A percentile compares a stretch with the other conserved stretches of the same genome.
Evolutionary conservation across 2,329 filamentous ascomycete species (phyloP).

Genomic region (Paecilomyces variotii): DNA sequence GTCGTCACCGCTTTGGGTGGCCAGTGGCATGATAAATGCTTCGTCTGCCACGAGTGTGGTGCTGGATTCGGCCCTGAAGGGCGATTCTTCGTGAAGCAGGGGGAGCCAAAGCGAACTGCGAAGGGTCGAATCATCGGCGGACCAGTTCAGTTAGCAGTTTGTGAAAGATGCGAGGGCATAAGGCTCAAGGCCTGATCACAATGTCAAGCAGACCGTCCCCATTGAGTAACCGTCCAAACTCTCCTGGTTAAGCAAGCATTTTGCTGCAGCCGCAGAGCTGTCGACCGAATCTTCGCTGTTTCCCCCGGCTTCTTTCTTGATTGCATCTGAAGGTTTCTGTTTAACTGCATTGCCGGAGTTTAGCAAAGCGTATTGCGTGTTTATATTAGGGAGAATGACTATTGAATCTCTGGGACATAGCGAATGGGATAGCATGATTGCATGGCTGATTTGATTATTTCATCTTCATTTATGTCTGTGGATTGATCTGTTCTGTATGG

Average conservation of each 20-base stretch:
- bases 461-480: not conserved
- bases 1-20: slow-evolving; percentile 82
- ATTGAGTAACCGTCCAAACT: not conserved
- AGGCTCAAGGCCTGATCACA: slow-evolving; percentile 49
- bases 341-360: not conserved
- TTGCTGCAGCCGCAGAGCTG: not conserved
- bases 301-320: not conserved
- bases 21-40: slow-evolving; percentile 92
- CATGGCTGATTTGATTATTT: not conserved
- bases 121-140: slow-evolving; percentile 41
- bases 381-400: not conserved
- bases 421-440: not conserved
- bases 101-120: slow-evolving; percentile 37
- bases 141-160: slow-evolving; percentile 51
- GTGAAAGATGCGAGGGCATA: slow-evolving; percentile 54
- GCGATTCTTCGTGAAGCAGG: slow-evolving; percentile 54
- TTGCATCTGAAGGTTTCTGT: not conserved
- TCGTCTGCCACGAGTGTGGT: slow-evolving; percentile 66
- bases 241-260: not conserved
- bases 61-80: slow-evolving; percentile 53
- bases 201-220: not conserved
- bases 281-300: not conserved
- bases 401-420: not conserved
- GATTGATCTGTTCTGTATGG: not conserved
- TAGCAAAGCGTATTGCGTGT: not conserved